Evolutionary conservation across 2,329 filamentous ascomycete species (phyloP), one percentile per base, ranked within the genome.

Genomic region (Colletotrichum horii): DNA sequence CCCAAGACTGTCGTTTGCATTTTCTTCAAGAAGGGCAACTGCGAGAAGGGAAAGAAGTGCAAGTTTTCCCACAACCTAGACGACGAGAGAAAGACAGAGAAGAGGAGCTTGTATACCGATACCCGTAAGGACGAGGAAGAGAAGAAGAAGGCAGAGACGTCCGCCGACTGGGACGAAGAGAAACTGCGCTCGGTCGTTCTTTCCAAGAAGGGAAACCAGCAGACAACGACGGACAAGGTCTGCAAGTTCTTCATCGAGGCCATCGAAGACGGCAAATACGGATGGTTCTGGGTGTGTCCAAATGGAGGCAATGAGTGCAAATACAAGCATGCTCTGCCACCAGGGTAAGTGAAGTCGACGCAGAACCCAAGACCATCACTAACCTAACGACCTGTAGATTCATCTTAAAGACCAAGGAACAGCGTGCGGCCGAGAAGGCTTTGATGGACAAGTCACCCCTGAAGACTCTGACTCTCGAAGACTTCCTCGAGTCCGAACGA

Each of bases 241-340:
- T 99, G 97, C 95, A 99, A 98, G 87, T 98, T 88, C 89, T 99
- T 99, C 84, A 97, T 98, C 83, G 93, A 96, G 79, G 97, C 97
- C 30, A 97, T 99, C 77, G 97, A 99, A 87, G 97, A 99, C 83
- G 95, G 96, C 81, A 99, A 98, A 86, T 99, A 99, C 82, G 97
- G 97, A 77, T 99, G 97, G 97, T 98, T 99, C 87, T 99, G 97
- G 97, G 90, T 93, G 75, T 99, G 97, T 90, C 97, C 97, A 62
- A 98, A 98, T 82, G 96, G 96, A 78, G 96, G 95, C 78, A 94
- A 99, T 83, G 95, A 98, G 86, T 99, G 97, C 94, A 98, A 97
- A 94, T 99, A 99, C 84, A 96, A 94, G 87, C 97, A 99, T 85
- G 96, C 94, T 81, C 90, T 99, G 81, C 97, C 97, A 80, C 94